Evolutionary conservation across 139 green algal species (phyloP), one percentile per base, ranked within the genome.

Genomic region (Spirogloea muscicola): DNA sequence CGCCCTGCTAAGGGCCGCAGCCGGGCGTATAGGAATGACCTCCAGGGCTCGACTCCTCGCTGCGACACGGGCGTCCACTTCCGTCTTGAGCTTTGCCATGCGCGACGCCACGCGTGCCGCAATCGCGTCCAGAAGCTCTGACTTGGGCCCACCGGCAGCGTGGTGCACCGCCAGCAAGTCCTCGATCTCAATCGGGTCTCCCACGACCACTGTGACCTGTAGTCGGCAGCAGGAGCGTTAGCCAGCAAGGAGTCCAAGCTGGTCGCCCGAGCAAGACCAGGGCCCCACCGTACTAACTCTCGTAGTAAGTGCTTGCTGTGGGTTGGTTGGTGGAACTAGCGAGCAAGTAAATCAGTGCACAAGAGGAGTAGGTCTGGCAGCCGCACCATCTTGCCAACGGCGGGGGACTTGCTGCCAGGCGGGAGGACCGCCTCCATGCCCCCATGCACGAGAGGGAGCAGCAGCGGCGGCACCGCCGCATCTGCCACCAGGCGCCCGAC

Each of bases 401-500:
- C 59, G 5, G 91, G 91, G 59, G 96, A 52, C 52, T 81, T 36
- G 18, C 69, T 42, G 0, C 91, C 89, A 3, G 79, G 69, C 6
- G 91, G 90, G 39, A 95, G 77, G 25, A 96, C 74, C 0, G 62
- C 39, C 48, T 94, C 80, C 91, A 96, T 96, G 40, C 91, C 91
- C 5, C 64, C 66, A 79, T 96, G 91, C 55, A 93, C 87, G 76
- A 96, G 93, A 1, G 91, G 91, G 68, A 96, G 59, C 63, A 96
- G 82, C 48, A 96, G 49, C 0, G 91, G 91, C 0, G 84, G 58
- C 6, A 6, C 7, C 25, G 38, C 49, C 0, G 82, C 77, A 1
- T 86, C 87, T 38, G 91, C 86, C 18, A 74, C 65, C 49, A 74
- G 55, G 36, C 64, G 31, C 6, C 88, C 91, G 21, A 96, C 86